Base-by-base conservation (phyloP, 768 basidiomycete genomes). In the Polyporus arcularius region DNA sequence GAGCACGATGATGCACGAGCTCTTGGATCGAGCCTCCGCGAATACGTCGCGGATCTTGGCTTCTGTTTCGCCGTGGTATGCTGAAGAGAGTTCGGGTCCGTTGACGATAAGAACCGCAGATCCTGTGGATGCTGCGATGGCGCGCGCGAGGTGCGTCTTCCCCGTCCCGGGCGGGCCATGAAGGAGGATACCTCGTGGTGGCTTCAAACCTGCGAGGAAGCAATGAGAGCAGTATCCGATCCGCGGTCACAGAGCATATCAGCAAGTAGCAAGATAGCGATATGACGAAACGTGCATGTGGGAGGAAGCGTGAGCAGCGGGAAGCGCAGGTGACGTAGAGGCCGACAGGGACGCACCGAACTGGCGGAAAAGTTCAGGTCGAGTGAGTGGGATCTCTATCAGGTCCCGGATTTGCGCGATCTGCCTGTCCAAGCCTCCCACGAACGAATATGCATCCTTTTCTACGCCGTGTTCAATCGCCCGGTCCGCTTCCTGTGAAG, bases 81-180 rank as follows among this genome's bases (percentile, higher is more conserved):
- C 94, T 18, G 93, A 94, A 1, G 92, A 93, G 21, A 98, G 82
- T 70, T 98, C 95, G 12, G 97, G 95, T 0, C 97, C 97, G 67
- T 96, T 96, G 72, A 98, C 88, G 53, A 94, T 86, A 64, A 99
- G 83, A n/a, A 97, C 91, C 30, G 88, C 86, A 7, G 94, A 91
- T 32, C 83, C 84, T 1, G 91, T 92, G 5, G 95, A 93, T 0
- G 87, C 83, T 4, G 96, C 95, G 60, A 99, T 95, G 14, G 95
- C 92, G 62, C 94, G 88, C 11, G 97, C 96, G 2, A 99, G 80
- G 70, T 97, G 94, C 0, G 97, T 99, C 76, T 99, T 99, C 15
- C 97, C 97, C 9, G 97, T 98, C 40, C 97, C 97, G 3, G 97
- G 94, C 11, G 95, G 96, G 11, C 97, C 97, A 72, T 98, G 89